Evolutionary conservation across 257 asterid species (phyloP).

Genomic region (Forsythia viridissima): DNA sequence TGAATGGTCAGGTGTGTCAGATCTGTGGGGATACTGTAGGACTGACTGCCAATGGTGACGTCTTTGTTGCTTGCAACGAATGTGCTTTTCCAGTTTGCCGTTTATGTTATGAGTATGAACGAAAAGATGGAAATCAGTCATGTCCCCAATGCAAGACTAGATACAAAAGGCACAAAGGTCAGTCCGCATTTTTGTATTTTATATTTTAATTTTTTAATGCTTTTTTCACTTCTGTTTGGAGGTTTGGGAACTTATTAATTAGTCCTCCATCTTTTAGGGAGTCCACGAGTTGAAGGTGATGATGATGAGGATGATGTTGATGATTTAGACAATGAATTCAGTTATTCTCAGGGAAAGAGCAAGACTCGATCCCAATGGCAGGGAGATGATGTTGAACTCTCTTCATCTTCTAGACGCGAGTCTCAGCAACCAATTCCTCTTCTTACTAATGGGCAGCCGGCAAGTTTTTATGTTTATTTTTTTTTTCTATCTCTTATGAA

Average conservation of each 20-base stretch:
- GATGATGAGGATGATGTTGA: conserved; percentile 85
- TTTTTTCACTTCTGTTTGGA: neutral
- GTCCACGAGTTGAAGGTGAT: conserved; percentile 92
- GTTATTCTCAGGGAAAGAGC: conserved; percentile 59
- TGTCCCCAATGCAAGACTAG: conserved; percentile 94
- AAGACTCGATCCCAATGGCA: conserved; percentile 80
- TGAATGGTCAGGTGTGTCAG: conserved; percentile 83
- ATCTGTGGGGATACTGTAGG: conserved; percentile 90
- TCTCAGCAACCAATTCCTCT: conserved; percentile 85
- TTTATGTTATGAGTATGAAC: conserved; percentile 87
- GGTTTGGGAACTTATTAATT: conserved; percentile 12
- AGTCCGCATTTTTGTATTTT: conserved; percentile 14
- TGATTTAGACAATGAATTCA: conserved; percentile 79
- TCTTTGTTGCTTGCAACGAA: conserved; percentile 91
- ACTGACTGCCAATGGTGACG: conserved; percentile 58
- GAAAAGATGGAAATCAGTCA: conserved; percentile 86
- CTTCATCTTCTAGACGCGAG: conserved; percentile 85
- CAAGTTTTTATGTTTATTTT: conserved; percentile 36
- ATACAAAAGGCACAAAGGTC: conserved; percentile 88
- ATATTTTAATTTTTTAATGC: neutral
- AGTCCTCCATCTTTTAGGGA: conserved; percentile 47
- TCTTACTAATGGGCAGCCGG: conserved; percentile 82
- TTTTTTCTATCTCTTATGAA: neutral
- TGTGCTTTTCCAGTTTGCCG: conserved; percentile 95
- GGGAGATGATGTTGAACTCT: conserved; percentile 73